A percentile compares a stretch with the other conserved stretches of the same genome.
Conservation (phyloP, 768 basidiomycete species). For the Paxillus ammoniavirescens region DNA sequence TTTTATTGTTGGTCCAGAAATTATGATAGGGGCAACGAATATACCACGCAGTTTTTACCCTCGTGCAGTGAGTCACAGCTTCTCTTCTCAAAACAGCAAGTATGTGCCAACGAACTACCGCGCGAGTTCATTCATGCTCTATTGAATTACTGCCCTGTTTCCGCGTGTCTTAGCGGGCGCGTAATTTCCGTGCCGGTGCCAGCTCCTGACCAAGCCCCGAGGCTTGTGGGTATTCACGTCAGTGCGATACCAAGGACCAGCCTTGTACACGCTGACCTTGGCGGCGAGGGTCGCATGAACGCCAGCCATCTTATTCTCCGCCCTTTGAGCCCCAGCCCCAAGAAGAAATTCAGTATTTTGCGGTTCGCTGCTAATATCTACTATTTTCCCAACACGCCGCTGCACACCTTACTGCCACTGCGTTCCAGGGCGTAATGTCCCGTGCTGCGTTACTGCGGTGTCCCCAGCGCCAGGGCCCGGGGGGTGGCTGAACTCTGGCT, state of each 20-base stretch:
- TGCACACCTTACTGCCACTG: background rate
- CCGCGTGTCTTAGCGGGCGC: constrained; percentile 18
- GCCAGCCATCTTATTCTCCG: background rate
- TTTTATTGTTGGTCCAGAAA: background rate
- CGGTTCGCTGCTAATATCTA: too few relatives aligned
- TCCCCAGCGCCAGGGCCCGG: too few relatives aligned
- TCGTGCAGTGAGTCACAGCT: constrained; percentile 22
- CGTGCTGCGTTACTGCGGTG: too few relatives aligned
- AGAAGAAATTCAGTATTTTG: too few relatives aligned
- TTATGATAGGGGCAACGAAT: background rate
- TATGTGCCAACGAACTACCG: background rate
- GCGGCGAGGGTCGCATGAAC: background rate
- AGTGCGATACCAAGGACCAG: background rate
- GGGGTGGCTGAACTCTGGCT: too few relatives aligned
- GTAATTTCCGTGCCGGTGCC: constrained; percentile 15
- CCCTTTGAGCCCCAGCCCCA: too few relatives aligned
- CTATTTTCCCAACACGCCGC: background rate
- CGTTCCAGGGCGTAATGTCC: background rate
- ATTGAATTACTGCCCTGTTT: constrained; percentile 20
- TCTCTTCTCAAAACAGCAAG: constrained; percentile 15
- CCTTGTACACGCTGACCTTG: background rate
- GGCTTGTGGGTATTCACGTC: background rate
- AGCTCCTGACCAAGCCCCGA: background rate
- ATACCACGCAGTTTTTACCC: background rate
- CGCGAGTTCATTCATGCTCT: constrained; percentile 12